Evolutionary conservation across 1,284 basidiomycete genomes (phyloP), one percentile per base, ranked within the genome.

Genomic region (Sporisorium scitamineum): DNA sequence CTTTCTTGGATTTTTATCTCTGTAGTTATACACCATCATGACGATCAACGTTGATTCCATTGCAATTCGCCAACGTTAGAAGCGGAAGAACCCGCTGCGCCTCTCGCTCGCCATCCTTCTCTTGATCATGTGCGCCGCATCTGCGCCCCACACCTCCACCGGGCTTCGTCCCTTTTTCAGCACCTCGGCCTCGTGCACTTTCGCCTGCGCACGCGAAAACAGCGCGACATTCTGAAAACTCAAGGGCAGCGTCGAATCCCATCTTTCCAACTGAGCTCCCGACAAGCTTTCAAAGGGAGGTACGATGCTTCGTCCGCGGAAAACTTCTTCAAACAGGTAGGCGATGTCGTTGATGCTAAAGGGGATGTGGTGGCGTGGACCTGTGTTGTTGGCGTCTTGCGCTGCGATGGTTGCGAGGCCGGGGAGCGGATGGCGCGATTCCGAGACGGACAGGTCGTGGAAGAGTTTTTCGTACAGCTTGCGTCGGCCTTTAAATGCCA

Each of bases 261-360:
- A 85, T 16, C 84, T 70, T 47, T 80, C 51, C 37, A 85, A 42
- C 54, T 74, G 70, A 0, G 73, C 76, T 44, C 37, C 64, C 6
- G 71, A 67, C 24, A 82, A 44, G n/a, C 75, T 68, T 6, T 80
- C 74, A 51, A 66, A 79, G 2, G 84, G 84, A 2, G 84, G 82
- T 0, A 84, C 80, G 39, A 84, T 68, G 20, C 79, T 76, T 20
- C 82, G 57, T 0, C 76, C 79, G 11, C 78, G 63, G 61, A 83
- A 85, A 16, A 85, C 70, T 50, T 85, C 84, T 37, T 82, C 81
- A 51, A 80, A 81, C 24, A 85, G 52, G 50, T 84, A 84, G 20
- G 65, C 69, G 22, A 82, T 70, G 61, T 85, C 84, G 53, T 84
- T 80, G 41, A 82, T 63, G 58, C 70, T 75, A 64, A 84, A 84